These are phyloP conservation scores for Neurospora sublineolata DNA, from an alignment of 495 filamentous ascomycete genomes.

Conservation along the genomic window DNA sequence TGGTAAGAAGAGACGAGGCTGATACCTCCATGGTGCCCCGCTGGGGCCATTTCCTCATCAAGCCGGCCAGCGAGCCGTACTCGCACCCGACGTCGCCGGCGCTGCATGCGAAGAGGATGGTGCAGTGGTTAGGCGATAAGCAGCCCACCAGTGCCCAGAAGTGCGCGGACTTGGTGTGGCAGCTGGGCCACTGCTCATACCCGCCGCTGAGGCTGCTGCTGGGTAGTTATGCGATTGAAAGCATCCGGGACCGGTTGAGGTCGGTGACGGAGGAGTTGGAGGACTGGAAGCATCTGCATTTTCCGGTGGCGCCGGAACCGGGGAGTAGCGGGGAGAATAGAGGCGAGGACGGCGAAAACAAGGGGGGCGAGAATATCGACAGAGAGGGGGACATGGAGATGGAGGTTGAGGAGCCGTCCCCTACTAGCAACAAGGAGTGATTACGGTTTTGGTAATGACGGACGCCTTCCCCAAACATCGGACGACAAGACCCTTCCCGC, in stretches of 20 bases:
- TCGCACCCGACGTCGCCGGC: conserved; percentile 64
- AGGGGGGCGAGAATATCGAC: not conserved
- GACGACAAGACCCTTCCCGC: not conserved
- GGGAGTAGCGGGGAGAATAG: not conserved
- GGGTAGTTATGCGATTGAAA: conserved; percentile 90
- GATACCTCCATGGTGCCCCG: conserved; percentile 45
- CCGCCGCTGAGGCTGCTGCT: conserved; percentile 77
- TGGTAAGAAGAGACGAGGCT: conserved; percentile 66
- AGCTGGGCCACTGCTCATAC: conserved; percentile 84
- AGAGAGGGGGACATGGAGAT: not conserved
- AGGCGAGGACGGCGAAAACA: not conserved
- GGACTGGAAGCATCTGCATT: conserved; percentile 77
- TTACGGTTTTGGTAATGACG: not conserved
- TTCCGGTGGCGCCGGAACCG: conserved; percentile 28
- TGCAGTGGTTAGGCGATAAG: conserved; percentile 88
- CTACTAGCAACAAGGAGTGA: not conserved
- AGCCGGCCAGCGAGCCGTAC: conserved; percentile 74
- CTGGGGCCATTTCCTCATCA: conserved; percentile 88
- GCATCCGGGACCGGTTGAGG: conserved; percentile 76
- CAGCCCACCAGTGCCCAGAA: conserved; percentile 89
- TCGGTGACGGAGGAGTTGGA: conserved; percentile 91
- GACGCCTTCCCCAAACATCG: not conserved
- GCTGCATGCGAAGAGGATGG: conserved; percentile 79
- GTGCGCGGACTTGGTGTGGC: conserved; percentile 93
- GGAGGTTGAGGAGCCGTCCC: not conserved